Conservation (phyloP, 2,329 filamentous ascomycete species). For the Aspergillus texensis region DNA sequence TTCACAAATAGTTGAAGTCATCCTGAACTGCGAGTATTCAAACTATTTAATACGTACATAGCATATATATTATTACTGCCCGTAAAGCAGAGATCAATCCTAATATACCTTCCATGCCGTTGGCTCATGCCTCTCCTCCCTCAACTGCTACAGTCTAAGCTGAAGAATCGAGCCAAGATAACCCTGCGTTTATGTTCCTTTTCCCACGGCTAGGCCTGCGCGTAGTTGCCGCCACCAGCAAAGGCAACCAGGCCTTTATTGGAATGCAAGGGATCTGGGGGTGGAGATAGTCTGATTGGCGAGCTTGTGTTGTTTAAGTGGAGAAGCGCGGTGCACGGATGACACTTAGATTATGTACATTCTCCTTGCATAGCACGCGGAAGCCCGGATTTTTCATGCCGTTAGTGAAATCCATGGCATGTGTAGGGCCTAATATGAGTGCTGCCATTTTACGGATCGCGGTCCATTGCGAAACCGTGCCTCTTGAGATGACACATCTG, state of each 20-base stretch:
- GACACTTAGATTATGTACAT: not conserved
- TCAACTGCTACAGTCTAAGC: not conserved
- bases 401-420: not conserved
- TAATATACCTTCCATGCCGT: not conserved
- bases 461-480: not conserved
- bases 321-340: not conserved
- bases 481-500: not conserved
- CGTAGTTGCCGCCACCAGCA: not conserved
- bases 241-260: not conserved
- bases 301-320: not conserved
- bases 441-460: too few relatives aligned
- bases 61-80: too few relatives aligned
- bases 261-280: not conserved
- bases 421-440: too few relatives aligned
- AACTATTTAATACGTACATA: too few relatives aligned
- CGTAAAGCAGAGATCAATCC: too few relatives aligned
- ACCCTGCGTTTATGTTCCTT: not conserved
- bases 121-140: not conserved
- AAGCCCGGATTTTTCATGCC: too few relatives aligned
- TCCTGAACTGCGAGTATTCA: too few relatives aligned
- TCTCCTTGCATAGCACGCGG: too few relatives aligned
- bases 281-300: not conserved
- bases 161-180: accelerated
- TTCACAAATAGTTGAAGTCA: too few relatives aligned
- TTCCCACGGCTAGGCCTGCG: too few relatives aligned